These are phyloP conservation scores for Gomphus sp. DNA, from an alignment of 1,284 basidiomycete species.

Conservation along the genomic window DNA sequence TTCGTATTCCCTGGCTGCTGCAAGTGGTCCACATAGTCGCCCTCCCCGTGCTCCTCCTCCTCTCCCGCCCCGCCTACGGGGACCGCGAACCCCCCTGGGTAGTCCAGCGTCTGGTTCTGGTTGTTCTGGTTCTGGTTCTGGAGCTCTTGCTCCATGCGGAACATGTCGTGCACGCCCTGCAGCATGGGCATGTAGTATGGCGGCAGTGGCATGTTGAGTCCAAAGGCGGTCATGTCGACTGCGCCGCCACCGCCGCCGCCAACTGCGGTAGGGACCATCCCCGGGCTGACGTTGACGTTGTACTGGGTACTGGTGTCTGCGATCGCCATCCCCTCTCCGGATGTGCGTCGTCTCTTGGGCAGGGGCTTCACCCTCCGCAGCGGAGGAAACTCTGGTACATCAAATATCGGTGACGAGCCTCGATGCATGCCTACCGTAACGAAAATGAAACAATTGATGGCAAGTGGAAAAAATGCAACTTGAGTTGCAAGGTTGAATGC, in stretches of 20 bases:
- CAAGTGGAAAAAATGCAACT: not conserved
- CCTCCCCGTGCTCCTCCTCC: constrained; percentile 43
- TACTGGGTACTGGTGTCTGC: not conserved
- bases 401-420: constrained; percentile 47
- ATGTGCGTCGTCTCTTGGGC: constrained; percentile 59
- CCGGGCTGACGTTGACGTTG: too few relatives aligned
- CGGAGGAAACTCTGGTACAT: constrained; percentile 49
- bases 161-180: constrained; percentile 35
- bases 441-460: constrained; percentile 2
- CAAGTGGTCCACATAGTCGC: constrained; percentile 54
- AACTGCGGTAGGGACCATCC: not conserved
- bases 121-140: too few relatives aligned
- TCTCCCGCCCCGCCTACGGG: constrained; percentile 24
- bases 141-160: constrained; percentile 20
- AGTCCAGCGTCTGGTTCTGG: constrained; percentile 7
- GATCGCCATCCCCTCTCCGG: constrained; percentile 10
- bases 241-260: too few relatives aligned
- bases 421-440: constrained; percentile 39
- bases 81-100: constrained; percentile 15
- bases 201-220: constrained; percentile 27
- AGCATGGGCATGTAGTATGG: constrained; percentile 54
- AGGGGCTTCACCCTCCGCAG: constrained; percentile 53
- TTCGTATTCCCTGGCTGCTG: constrained; percentile 75
- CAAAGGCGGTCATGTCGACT: constrained; percentile 1
- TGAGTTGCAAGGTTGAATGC: too few relatives aligned